Percentiles rank a stretch among this genome's conserved stretches.
Evolutionary conservation across 176 grass and related monocot species (phyloP).

Genomic region (Triticum urartu): DNA sequence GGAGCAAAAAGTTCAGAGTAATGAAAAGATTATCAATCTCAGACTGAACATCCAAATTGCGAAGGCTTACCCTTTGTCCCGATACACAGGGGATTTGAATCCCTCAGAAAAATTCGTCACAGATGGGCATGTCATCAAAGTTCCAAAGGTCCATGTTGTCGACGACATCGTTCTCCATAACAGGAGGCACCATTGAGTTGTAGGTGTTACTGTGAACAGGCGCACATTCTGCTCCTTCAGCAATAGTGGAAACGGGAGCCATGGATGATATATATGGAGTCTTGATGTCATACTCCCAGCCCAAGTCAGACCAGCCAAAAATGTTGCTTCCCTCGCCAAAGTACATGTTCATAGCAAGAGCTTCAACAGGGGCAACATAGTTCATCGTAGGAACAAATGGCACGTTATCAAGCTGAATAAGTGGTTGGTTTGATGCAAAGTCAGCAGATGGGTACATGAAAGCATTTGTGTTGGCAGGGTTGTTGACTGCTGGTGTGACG

Average conservation of each 20-base stretch:
- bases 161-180: conserved; percentile 33
- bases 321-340: conserved; percentile 79
- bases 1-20: background rate
- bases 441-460: conserved; percentile 33
- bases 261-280: conserved; percentile 46
- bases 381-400: conserved; percentile 35
- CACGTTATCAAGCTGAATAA: conserved; percentile 28
- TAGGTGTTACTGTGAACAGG: background rate
- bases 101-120: conserved; percentile 32
- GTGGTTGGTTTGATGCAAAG: conserved; percentile 34
- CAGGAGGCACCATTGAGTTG: conserved; percentile 12
- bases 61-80: conserved; percentile 35
- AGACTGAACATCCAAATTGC: background rate
- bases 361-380: conserved; percentile 29
- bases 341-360: conserved; percentile 34
- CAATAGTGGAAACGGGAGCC: conserved; percentile 32
- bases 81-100: conserved; percentile 20
- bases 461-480: conserved; percentile 27
- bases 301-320: conserved; percentile 33
- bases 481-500: conserved; percentile 21
- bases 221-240: conserved; percentile 29
- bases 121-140: conserved; percentile 59
- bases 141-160: conserved; percentile 71
- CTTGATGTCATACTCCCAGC: conserved; percentile 58
- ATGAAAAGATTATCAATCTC: background rate